Percentiles rank a stretch among this genome's conserved stretches.
Conservation (phyloP, 176 grass and related monocot genomes). For the Urochloa ruziziensis region DNA sequence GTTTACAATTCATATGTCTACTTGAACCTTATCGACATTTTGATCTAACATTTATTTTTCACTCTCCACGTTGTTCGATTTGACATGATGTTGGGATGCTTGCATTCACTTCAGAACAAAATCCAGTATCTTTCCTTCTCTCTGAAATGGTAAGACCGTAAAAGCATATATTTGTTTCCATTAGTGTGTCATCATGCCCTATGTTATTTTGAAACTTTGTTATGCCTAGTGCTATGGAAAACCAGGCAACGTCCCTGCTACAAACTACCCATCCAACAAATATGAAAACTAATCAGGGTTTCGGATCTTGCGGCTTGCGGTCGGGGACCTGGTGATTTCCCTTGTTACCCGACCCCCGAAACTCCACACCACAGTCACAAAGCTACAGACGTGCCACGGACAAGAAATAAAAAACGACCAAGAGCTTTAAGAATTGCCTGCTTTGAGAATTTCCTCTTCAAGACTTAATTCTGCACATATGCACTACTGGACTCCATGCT, state of each 20-base stretch:
- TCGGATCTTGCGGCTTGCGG: no score
- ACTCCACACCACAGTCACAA: no score
- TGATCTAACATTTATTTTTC: constrained; percentile 34
- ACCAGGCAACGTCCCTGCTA: no score
- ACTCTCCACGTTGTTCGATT: constrained; percentile 86
- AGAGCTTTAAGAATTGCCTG: no score
- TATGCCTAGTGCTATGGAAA: no score
- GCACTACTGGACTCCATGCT: neutral
- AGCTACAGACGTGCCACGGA: no score
- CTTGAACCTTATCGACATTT: neutral
- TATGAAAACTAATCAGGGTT: no score
- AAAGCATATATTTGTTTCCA: constrained; percentile 5
- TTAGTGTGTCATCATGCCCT: neutral
- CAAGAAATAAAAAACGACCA: no score
- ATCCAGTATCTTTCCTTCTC: constrained; percentile 88
- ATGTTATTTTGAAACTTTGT: neutral
- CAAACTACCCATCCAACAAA: no score
- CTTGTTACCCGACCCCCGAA: no score
- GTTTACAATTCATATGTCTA: constrained; percentile 10
- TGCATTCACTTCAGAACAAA: constrained; percentile 97
- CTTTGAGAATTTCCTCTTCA: constrained; percentile 2
- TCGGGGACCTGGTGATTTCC: no score
- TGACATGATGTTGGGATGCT: constrained; percentile 99
- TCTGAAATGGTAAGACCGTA: constrained; percentile 99
- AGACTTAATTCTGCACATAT: neutral